A percentile compares a stretch with the other conserved stretches of the same genome.
Evolutionary conservation across 2,329 filamentous ascomycete species (phyloP).

Genomic region (Colletotrichum cordylinicola): DNA sequence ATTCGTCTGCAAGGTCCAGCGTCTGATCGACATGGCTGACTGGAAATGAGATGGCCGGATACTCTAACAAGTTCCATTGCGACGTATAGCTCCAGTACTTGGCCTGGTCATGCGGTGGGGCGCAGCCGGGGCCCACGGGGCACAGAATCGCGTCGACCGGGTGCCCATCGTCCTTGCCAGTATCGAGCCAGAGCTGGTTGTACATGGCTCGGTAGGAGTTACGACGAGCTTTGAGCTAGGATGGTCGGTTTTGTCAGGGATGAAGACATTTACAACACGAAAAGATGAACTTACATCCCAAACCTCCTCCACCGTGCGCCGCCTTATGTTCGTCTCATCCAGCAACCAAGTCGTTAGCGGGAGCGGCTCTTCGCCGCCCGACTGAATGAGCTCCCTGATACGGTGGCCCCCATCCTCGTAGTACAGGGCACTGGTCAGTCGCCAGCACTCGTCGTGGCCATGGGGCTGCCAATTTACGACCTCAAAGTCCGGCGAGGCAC

Average conservation of each 20-base stretch:
- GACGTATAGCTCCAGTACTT: not conserved
- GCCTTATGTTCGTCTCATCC: not conserved
- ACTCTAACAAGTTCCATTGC: not conserved
- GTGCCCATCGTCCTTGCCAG: not conserved
- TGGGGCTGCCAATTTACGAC: not conserved
- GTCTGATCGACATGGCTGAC: not conserved
- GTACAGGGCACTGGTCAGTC: not conserved
- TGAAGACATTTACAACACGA: not conserved
- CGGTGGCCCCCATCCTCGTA: not conserved
- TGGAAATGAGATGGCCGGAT: not conserved
- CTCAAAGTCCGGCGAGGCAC: not conserved
- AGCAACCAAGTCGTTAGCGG: not conserved
- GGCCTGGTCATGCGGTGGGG: not conserved
- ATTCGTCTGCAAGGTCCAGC: not conserved
- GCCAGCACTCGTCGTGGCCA: not conserved
- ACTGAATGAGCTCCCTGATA: not conserved
- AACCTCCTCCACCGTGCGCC: not conserved
- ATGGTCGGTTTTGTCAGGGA: not conserved
- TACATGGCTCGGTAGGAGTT: not conserved
- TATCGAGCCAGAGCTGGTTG: not conserved
- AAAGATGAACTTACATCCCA: not conserved
- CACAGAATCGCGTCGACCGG: not conserved
- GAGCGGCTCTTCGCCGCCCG: not conserved
- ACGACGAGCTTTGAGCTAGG: not conserved
- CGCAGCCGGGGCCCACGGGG: not conserved